Base-by-base conservation (phyloP, 2,329 filamentous ascomycete genomes). In the Cytospora mali region DNA sequence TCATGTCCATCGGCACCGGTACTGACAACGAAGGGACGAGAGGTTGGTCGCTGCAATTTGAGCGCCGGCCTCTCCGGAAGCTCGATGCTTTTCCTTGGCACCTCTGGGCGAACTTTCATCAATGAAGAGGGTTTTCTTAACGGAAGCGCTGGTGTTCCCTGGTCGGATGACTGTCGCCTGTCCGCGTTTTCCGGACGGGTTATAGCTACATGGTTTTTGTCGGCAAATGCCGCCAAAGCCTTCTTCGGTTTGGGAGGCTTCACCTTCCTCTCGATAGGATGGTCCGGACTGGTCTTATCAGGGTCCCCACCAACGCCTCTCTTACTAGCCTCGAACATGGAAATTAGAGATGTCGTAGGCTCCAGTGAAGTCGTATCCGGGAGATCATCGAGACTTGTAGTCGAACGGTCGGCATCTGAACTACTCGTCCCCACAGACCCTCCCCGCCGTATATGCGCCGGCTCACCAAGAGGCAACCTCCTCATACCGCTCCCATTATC, bases 341-440 rank as follows among this genome's bases (percentile, higher is more conserved):
- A 84, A 59, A 92, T 88, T 23, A 92, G 77, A 5, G 86, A 84
- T 3, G 80, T 85, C 0, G 88, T 88, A 0, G 88, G 81, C 27
- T 83, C 77, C 55, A 90, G 87, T 6, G 85, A 78, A 1, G 79
- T 81, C 11, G 83, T 83, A 70, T 90, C 85, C 14, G 80, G 76
- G 18, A 75, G 66, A 39, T 77, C 76, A 48, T 73, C 66, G 23
- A 29, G 46, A 61, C 73, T 74, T 27, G 69, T 62, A 3, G 70
- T 64, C 21, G 74, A 75, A 25, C 69, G 70, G 23, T 65, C 61
- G 9, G 69, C 69, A 21, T 71, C 73, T 25, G 70, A 58, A 64
- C 74, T 77, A 6, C 67, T 69, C 16, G 58, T 52, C 56, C 69
- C 73, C 54, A 71, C 16, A 10, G 48, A 13, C 7, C 25, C 5